Percentiles rank a stretch among this genome's conserved stretches.
Conservation (phyloP, 345 rosid species). For the Theobroma cacao region DNA sequence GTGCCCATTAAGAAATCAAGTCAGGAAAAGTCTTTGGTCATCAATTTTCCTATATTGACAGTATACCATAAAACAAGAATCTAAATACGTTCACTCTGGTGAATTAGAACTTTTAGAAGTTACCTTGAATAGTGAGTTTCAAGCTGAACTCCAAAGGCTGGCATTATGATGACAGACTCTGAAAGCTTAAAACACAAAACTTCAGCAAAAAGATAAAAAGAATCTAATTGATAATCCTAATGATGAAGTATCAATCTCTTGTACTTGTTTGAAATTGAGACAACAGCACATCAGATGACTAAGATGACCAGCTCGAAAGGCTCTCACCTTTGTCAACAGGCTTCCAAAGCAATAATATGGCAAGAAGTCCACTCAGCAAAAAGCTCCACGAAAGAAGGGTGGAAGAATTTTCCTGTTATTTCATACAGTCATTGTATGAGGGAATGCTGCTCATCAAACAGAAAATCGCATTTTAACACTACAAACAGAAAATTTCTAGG, state of each 20-base stretch:
- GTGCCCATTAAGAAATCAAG: neutral
- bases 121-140: slow-evolving; percentile 79
- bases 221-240: neutral
- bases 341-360: slow-evolving; percentile 41
- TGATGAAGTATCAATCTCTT: neutral
- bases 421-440: slow-evolving; percentile 18
- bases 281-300: neutral
- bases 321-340: slow-evolving; percentile 60
- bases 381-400: slow-evolving; percentile 41
- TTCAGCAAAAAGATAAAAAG: slow-evolving; percentile 8
- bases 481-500: neutral
- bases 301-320: neutral
- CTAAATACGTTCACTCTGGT: neutral
- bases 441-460: neutral
- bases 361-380: slow-evolving; percentile 44
- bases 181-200: slow-evolving; percentile 29
- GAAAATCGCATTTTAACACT: neutral
- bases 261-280: neutral
- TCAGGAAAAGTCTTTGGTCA: neutral
- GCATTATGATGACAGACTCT: slow-evolving; percentile 80
- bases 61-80: neutral
- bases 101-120: neutral
- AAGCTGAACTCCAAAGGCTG: slow-evolving; percentile 79
- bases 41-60: neutral
- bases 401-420: slow-evolving; percentile 48